Percentiles rank a stretch among this genome's conserved stretches.
These are phyloP conservation scores for Magnusiomyces fungicola DNA, from an alignment of 1,139 yeast species.

Conservation along the genomic window DNA sequence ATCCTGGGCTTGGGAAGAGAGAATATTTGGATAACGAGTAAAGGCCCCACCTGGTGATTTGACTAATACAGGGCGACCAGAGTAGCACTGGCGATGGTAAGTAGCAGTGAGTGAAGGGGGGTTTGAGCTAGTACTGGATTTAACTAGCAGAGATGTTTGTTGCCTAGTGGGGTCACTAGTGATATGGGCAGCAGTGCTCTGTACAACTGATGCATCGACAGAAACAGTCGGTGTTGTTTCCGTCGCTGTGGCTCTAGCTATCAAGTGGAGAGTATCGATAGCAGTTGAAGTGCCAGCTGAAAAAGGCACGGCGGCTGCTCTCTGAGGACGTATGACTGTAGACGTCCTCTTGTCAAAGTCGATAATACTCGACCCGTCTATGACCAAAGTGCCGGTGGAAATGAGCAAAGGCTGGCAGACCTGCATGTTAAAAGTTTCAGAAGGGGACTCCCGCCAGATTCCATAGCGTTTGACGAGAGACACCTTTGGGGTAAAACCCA, in stretches of 20 bases:
- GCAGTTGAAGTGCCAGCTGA: too few species aligned
- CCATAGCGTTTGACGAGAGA: conserved; percentile 8
- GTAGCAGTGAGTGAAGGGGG: conserved; percentile 14
- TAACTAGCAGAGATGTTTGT: not conserved
- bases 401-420: conserved; percentile 19
- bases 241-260: conserved; percentile 1
- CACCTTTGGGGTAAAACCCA: too few species aligned
- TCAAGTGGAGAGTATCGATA: conserved; percentile 5
- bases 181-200: too few species aligned
- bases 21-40: not conserved
- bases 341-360: conserved; percentile 6
- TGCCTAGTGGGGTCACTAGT: too few species aligned
- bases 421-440: conserved; percentile 4
- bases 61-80: conserved; percentile 20
- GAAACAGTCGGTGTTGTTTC: not conserved
- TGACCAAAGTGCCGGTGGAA: conserved; percentile 15
- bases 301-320: too few species aligned
- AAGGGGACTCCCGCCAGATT: conserved; percentile 11
- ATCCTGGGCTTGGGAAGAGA: not conserved
- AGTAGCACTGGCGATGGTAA: conserved; percentile 12
- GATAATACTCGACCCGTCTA: conserved; percentile 8
- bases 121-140: conserved; percentile 10
- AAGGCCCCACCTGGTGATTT: conserved; percentile 3
- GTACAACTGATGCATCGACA: not conserved
- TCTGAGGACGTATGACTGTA: too few species aligned